Evolutionary conservation across 2,329 filamentous ascomycete species (phyloP).

Genomic region (Aspergillus latus): DNA sequence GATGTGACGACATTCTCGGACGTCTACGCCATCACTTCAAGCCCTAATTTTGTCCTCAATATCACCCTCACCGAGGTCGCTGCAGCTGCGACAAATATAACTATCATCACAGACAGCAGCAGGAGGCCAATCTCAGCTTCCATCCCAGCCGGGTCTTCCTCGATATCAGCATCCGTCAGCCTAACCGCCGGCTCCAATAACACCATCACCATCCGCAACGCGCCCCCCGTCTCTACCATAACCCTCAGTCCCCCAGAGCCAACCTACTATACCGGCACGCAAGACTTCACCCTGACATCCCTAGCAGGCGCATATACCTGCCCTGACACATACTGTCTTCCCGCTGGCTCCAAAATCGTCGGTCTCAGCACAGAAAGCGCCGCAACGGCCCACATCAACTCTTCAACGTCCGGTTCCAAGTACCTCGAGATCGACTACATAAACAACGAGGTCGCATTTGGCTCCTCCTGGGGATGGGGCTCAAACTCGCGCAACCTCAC

Average conservation of each 20-base stretch:
- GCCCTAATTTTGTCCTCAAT: constrained; percentile 25
- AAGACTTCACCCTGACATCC: constrained; percentile 39
- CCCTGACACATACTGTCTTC: constrained; percentile 40
- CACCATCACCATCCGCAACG: constrained; percentile 25
- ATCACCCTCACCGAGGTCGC: constrained; percentile 11
- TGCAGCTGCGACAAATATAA: constrained; percentile 10
- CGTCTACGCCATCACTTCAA: constrained; percentile 33
- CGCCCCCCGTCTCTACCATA: constrained; percentile 21
- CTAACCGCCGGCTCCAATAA: constrained; percentile 28
- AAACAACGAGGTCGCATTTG: constrained; percentile 53
- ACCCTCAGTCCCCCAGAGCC: constrained; percentile 23
- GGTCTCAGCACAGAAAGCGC: constrained; percentile 34
- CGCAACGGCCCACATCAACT: constrained; percentile 39
- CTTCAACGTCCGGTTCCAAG: constrained; percentile 34
- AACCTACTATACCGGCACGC: constrained; percentile 44
- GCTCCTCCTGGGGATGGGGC: constrained; percentile 45
- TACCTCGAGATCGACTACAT: constrained; percentile 53
- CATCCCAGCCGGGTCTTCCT: neutral
- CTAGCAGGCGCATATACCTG: constrained; percentile 40
- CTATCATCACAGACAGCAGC: neutral
- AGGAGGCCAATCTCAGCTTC: neutral
- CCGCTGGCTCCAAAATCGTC: constrained; percentile 46
- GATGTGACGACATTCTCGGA: constrained; percentile 17
- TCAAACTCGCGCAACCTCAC: constrained; percentile 54
- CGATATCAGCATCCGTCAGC: constrained; percentile 17